Percentiles rank a stretch among this genome's conserved stretches.
phyloP scores from a whole-genome alignment of 108 stramenopile genomes.

The Fistulifera pelliculosa region DNA sequence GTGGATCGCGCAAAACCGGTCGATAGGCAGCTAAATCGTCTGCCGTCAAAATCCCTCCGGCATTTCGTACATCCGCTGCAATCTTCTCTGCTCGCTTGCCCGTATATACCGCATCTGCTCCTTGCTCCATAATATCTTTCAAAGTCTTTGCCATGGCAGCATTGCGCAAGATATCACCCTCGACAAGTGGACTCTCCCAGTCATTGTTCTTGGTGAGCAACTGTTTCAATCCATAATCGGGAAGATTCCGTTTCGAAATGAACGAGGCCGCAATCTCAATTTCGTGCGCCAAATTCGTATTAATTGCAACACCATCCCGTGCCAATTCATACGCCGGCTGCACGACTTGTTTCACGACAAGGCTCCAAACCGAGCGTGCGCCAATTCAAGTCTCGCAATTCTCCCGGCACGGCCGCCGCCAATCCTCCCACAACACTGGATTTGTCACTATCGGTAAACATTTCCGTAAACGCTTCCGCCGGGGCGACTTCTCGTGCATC shows the following conservation, averaged over 20 bases:
- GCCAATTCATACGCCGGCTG: slow-evolving; percentile 53
- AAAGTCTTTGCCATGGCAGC: slow-evolving; percentile 44
- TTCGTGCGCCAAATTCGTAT: slow-evolving; percentile 29
- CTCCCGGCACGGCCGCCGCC: slow-evolving; percentile 66
- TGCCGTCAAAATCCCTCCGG: slow-evolving; percentile 62
- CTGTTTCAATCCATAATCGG: slow-evolving; percentile 13
- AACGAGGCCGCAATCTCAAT: slow-evolving; percentile 13
- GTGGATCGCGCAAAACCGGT: slow-evolving; percentile 39
- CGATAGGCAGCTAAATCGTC: slow-evolving; percentile 51
- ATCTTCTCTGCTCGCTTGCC: slow-evolving; percentile 36
- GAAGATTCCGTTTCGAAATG: neutral
- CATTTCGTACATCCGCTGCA: slow-evolving; percentile 40
- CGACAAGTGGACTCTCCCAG: slow-evolving; percentile 23
- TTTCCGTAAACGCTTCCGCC: slow-evolving; percentile 27
- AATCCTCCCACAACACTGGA: slow-evolving; percentile 49
- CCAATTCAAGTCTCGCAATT: slow-evolving; percentile 64
- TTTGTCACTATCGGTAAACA: slow-evolving; percentile 33
- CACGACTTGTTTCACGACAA: slow-evolving; percentile 54
- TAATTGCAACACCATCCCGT: slow-evolving; percentile 37
- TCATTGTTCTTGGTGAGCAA: slow-evolving; percentile 29
- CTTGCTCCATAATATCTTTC: slow-evolving; percentile 35
- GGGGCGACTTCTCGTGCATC: slow-evolving; percentile 78
- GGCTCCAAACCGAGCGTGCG: slow-evolving; percentile 49
- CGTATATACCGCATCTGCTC: slow-evolving; percentile 51
- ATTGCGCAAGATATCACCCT: slow-evolving; percentile 58